phyloP scores from a whole-genome alignment of 2,329 filamentous ascomycete genomes.

The Colletotrichum cordylinicola region DNA sequence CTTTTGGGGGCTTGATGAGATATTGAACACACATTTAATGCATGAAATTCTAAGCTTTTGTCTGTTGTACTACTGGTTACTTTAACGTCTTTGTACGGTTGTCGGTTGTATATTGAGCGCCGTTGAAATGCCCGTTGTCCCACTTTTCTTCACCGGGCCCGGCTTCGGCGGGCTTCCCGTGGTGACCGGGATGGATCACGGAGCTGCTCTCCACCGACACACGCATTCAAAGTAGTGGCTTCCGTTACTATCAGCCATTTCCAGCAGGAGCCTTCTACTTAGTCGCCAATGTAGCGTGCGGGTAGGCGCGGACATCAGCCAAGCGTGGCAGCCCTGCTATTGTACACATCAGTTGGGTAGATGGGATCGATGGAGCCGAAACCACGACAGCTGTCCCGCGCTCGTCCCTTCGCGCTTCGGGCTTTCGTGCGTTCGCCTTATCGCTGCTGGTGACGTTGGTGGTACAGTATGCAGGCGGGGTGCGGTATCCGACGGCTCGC shows the following conservation, averaged over 20 bases:
- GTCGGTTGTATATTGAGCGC: accelerated
- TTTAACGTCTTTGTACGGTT: neutral
- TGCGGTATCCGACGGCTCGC: neutral
- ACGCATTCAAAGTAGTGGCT: no score
- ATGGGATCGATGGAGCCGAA: neutral
- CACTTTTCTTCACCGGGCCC: neutral
- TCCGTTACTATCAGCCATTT: no score
- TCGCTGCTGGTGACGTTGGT: neutral
- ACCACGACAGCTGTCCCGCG: neutral
- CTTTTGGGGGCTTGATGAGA: neutral
- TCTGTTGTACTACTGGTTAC: accelerated
- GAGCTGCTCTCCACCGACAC: neutral
- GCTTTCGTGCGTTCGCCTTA: neutral
- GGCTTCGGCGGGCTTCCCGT: neutral
- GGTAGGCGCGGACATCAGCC: neutral
- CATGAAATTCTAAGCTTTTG: accelerated
- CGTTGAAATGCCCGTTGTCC: neutral
- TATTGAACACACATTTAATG: neutral
- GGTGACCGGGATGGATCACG: neutral
- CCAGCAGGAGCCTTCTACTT: no score
- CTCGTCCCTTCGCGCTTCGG: neutral
- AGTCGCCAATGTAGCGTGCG: no score
- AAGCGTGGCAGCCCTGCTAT: neutral
- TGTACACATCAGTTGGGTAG: neutral
- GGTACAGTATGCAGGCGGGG: neutral